Evolutionary conservation across 2,329 filamentous ascomycete species (phyloP).

Genomic region (Diplocarpon mali): DNA sequence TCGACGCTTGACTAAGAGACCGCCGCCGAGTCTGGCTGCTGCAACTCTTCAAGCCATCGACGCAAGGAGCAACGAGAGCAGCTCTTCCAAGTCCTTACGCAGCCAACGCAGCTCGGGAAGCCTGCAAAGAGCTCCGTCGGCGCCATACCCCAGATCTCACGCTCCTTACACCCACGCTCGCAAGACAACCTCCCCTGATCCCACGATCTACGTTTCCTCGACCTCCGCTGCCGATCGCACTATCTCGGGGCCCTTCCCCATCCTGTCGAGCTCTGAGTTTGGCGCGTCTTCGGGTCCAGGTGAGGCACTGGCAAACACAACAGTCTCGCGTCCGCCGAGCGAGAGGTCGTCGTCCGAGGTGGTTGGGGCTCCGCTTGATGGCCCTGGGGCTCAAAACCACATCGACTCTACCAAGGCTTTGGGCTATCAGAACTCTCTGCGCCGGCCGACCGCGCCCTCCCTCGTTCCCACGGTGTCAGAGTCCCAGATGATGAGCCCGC

Average conservation of each 20-base stretch:
- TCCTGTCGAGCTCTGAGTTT: slow-evolving; percentile 21
- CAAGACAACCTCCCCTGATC: slow-evolving; percentile 34
- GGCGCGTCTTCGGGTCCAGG: slow-evolving; percentile 13
- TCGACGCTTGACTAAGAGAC: slow-evolving; percentile 55
- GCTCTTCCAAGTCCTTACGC: slow-evolving; percentile 36
- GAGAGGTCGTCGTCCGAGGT: slow-evolving; percentile 45
- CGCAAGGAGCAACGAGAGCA: slow-evolving; percentile 36
- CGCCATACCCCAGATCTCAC: slow-evolving; percentile 33
- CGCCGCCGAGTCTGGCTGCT: slow-evolving; percentile 32
- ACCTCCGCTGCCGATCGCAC: slow-evolving; percentile 27
- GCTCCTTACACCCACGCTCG: slow-evolving; percentile 27
- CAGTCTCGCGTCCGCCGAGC: slow-evolving; percentile 30
- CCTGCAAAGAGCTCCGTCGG: slow-evolving; percentile 49
- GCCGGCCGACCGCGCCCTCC: slow-evolving; percentile 33
- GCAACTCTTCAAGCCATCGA: slow-evolving; percentile 32
- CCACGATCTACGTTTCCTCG: slow-evolving; percentile 32
- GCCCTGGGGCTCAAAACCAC: slow-evolving; percentile 48
- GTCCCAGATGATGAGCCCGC: slow-evolving; percentile 40
- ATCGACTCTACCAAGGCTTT: slow-evolving; percentile 36
- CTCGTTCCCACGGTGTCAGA: slow-evolving; percentile 43
- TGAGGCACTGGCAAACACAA: slow-evolving; percentile 17
- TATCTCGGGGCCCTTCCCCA: slow-evolving; percentile 23
- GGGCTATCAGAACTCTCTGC: slow-evolving; percentile 27
- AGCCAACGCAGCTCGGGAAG: slow-evolving; percentile 55
- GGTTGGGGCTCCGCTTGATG: slow-evolving; percentile 55